Evolutionary conservation across 805 yeast species (phyloP).

Genomic region (Blastobotrys americana): DNA sequence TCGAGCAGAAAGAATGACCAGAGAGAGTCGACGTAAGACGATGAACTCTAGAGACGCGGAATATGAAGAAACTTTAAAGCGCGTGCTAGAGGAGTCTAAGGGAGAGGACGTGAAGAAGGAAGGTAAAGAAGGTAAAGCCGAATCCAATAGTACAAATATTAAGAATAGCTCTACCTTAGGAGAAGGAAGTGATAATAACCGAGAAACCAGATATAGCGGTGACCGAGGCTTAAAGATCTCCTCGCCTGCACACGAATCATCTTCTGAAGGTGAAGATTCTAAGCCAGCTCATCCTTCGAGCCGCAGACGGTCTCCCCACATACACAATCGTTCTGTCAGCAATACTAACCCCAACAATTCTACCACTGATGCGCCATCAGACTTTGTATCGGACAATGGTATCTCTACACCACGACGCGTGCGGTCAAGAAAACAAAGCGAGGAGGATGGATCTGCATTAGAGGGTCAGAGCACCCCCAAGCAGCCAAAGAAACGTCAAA

Average conservation of each 20-base stretch:
- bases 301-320: background rate
- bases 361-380: constrained; percentile 3
- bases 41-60: constrained; percentile 20
- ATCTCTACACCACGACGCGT: constrained; percentile 8
- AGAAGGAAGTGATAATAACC: background rate
- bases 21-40: constrained; percentile 14
- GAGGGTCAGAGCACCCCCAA: constrained; percentile 8
- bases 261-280: background rate
- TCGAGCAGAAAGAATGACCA: background rate
- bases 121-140: constrained; percentile 29
- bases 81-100: constrained; percentile 36
- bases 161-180: background rate
- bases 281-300: background rate
- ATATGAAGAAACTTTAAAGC: constrained; percentile 27
- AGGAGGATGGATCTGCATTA: constrained; percentile 1
- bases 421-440: constrained; percentile 7
- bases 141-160: too few species aligned
- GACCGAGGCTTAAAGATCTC: background rate
- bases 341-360: background rate
- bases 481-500: constrained; percentile 8
- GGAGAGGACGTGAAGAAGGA: constrained; percentile 27
- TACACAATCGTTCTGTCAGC: background rate
- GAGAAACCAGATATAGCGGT: background rate
- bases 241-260: background rate
- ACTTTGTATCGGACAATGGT: background rate